These are phyloP conservation scores for Nicotiana knightiana DNA, from an alignment of 257 asterid species.

Conservation along the genomic window DNA sequence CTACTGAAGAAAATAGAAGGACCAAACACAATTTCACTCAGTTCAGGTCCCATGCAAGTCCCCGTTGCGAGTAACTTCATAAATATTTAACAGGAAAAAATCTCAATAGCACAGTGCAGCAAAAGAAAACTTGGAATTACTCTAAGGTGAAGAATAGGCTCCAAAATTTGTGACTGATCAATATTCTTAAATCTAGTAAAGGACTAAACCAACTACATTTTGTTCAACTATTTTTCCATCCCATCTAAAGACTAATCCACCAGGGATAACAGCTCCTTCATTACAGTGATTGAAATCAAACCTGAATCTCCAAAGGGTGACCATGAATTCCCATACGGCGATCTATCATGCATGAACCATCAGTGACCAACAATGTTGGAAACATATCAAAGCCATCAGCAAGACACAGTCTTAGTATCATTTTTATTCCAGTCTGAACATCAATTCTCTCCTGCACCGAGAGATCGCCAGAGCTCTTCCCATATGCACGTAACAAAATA, in stretches of 20 bases:
- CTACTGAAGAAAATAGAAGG: background rate
- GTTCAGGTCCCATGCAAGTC: background rate
- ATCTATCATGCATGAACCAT: constrained; percentile 83
- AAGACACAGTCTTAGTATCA: constrained; percentile 65
- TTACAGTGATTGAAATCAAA: constrained; percentile 10
- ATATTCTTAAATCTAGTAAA: background rate
- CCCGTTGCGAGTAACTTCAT: background rate
- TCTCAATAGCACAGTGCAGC: background rate
- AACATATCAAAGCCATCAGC: constrained; percentile 88
- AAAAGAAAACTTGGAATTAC: background rate
- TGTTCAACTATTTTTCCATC: background rate
- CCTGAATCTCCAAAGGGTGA: constrained; percentile 80
- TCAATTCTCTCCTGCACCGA: constrained; percentile 73
- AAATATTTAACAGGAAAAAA: background rate
- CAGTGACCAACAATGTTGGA: constrained; percentile 68
- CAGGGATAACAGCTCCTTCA: background rate
- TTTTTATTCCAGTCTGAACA: constrained; percentile 79
- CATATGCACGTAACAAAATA: constrained; percentile 72
- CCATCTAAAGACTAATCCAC: background rate
- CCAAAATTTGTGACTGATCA: background rate
- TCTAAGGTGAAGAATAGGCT: background rate
- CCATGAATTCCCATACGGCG: constrained; percentile 89
- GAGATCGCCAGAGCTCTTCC: constrained; percentile 66
- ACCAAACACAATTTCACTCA: background rate
- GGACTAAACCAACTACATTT: background rate